Percentiles rank a stretch among this genome's conserved stretches.
Conservation (phyloP, 129 eudicot genomes). For the Flaveria linearis region DNA sequence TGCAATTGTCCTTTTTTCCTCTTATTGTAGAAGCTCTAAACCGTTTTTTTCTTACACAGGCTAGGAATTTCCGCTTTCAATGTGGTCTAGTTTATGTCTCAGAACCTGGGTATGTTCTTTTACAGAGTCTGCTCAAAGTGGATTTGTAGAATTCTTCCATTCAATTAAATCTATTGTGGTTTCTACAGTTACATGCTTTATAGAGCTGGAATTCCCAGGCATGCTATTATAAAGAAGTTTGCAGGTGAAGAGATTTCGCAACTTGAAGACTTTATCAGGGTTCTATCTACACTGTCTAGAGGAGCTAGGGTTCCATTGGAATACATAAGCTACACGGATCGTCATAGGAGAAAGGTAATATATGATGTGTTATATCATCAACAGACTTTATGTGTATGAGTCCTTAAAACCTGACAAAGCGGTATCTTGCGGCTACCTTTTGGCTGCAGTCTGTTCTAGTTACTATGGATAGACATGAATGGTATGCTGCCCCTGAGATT, state of each 20-base stretch:
- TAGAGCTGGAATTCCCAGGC: conserved; percentile 93
- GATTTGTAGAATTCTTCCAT: not conserved
- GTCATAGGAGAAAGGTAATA: conserved; percentile 86
- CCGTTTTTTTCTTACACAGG: conserved; percentile 50
- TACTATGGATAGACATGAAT: conserved; percentile 86
- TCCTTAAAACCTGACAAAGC: conserved; percentile 3
- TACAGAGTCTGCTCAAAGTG: not conserved
- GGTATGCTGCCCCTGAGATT: conserved; percentile 91
- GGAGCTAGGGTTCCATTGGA: conserved; percentile 90
- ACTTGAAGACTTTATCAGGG: conserved; percentile 68
- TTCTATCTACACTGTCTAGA: conserved; percentile 66
- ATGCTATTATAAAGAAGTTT: conserved; percentile 90
- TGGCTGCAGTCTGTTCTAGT: conserved; percentile 86
- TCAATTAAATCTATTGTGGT: not conserved
- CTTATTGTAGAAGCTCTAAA: conserved; percentile 5
- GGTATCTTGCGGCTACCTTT: conserved; percentile 9
- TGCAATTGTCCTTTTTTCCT: not conserved
- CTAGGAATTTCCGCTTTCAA: conserved; percentile 91
- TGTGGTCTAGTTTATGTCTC: conserved; percentile 95
- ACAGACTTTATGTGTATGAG: not conserved
- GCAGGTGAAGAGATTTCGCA: conserved; percentile 74
- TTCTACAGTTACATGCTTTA: conserved; percentile 69
- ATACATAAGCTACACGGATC: conserved; percentile 76
- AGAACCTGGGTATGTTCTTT: conserved; percentile 77
- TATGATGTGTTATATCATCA: not conserved